phyloP scores from a whole-genome alignment of 2,329 filamentous ascomycete species.

The Stemphylium vesicarium region DNA sequence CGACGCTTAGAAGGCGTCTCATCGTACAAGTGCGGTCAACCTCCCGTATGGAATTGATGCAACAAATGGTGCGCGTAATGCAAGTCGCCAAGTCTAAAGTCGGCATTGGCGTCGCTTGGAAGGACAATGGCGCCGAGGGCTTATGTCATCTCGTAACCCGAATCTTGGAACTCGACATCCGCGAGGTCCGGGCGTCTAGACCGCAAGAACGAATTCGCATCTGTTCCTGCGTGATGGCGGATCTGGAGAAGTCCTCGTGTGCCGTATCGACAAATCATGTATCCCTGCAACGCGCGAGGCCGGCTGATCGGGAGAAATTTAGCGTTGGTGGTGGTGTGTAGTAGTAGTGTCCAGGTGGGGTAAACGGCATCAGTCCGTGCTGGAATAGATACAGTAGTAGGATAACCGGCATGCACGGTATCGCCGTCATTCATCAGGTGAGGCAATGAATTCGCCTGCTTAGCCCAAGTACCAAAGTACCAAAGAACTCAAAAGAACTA shows the following conservation, averaged over 20 bases:
- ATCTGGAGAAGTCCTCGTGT: conserved; percentile 1
- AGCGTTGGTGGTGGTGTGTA: no score
- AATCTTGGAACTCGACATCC: conserved; percentile 2
- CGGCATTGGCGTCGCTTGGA: conserved; percentile 21
- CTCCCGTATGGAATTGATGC: conserved; percentile 2
- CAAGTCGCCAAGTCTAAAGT: conserved; percentile 18
- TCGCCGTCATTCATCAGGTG: not conserved
- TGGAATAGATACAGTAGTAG: no score
- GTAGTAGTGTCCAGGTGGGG: not conserved
- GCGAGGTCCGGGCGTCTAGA: conserved; percentile 4
- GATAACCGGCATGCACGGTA: not conserved
- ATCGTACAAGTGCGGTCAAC: conserved; percentile 14
- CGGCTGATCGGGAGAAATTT: not conserved
- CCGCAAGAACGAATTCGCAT: not conserved
- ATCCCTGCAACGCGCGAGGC: not conserved
- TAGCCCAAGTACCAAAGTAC: not conserved
- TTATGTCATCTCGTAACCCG: not conserved
- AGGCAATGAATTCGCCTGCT: not conserved
- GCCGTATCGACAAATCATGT: not conserved
- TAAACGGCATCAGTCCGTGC: no score
- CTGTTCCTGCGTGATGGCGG: conserved; percentile 2
- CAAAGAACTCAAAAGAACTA: not conserved
- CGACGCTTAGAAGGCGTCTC: conserved; percentile 9
- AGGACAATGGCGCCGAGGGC: conserved; percentile 6
- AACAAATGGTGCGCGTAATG: conserved; percentile 16